phyloP scores from a whole-genome alignment of 2,329 filamentous ascomycete species.

The Xenosphaeropsis pyriputrescens region DNA sequence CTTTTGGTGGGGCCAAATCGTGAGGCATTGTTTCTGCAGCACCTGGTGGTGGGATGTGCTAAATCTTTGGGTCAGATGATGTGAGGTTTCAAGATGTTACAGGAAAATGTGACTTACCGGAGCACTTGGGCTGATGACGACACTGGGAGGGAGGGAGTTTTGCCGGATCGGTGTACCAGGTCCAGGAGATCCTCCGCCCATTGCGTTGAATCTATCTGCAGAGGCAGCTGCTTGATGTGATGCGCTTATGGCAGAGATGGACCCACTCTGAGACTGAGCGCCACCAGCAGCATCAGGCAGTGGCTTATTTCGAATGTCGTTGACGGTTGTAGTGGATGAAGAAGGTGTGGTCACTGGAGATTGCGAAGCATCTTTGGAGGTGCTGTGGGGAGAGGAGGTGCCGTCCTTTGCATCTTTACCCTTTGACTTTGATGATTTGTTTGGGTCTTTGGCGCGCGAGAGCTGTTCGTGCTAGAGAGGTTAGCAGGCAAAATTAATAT shows the following conservation, averaged over 20 bases:
- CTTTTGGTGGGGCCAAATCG: slow-evolving; percentile 87
- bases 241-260: slow-evolving; percentile 15
- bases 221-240: slow-evolving; percentile 14
- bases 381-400: slow-evolving; percentile 55
- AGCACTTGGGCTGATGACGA: slow-evolving; percentile 88
- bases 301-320: slow-evolving; percentile 74
- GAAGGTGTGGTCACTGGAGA: slow-evolving; percentile 62
- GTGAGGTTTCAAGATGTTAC: not conserved
- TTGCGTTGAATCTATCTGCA: slow-evolving; percentile 27
- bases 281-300: slow-evolving; percentile 39
- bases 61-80: slow-evolving; percentile 5
- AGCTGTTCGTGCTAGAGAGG: slow-evolving; percentile 60
- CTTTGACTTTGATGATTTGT: slow-evolving; percentile 64
- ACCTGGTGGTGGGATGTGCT: slow-evolving; percentile 88
- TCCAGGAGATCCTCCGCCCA: slow-evolving; percentile 25
- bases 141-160: slow-evolving; percentile 62
- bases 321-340: slow-evolving; percentile 77
- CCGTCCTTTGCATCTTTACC: slow-evolving; percentile 61
- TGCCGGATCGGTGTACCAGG: slow-evolving; percentile 47
- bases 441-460: slow-evolving; percentile 72
- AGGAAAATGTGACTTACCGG: slow-evolving; percentile 46
- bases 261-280: slow-evolving; percentile 15
- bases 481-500: slow-evolving; percentile 22
- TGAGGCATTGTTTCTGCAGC: slow-evolving; percentile 96
- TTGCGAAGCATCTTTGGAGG: slow-evolving; percentile 36